Conservation (phyloP, 169 alveolate genomes). For the Plasmodium chabaudi region DNA sequence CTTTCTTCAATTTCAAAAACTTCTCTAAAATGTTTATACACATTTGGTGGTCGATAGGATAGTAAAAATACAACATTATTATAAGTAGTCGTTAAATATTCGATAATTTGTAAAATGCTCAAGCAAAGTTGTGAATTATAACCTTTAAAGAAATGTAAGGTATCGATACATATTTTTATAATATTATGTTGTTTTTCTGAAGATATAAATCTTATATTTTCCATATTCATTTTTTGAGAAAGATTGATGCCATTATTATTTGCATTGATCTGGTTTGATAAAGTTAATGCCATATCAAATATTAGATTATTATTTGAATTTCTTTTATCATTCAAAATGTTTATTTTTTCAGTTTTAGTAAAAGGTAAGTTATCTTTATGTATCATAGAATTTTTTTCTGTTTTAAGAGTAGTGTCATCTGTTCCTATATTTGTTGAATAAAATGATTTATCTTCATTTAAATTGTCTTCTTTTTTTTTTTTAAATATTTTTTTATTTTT, state of each 20-base stretch:
- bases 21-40: conserved; percentile 43
- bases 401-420: not conserved
- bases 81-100: conserved; percentile 65
- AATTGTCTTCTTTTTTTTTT: conserved; percentile 49
- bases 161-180: conserved; percentile 71
- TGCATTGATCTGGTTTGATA: no score
- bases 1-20: conserved; percentile 50
- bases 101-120: conserved; percentile 63
- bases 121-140: conserved; percentile 66
- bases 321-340: conserved; percentile 15
- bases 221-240: conserved; percentile 3
- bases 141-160: conserved; percentile 68
- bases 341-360: conserved; percentile 24
- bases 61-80: conserved; percentile 63
- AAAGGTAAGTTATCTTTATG: not conserved
- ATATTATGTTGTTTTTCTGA: conserved; percentile 70
- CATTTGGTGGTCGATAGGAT: conserved; percentile 72
- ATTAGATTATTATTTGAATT: not conserved
- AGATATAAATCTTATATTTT: conserved; percentile 44
- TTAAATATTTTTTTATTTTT: conserved; percentile 50
- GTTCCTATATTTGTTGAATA: not conserved
- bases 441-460: conserved; percentile 29
- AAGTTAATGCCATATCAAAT: no score
- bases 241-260: not conserved
- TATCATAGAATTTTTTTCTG: conserved; percentile 9